phyloP scores from a whole-genome alignment of 129 eudicot genomes.

The Heracleum sosnowskyi region DNA sequence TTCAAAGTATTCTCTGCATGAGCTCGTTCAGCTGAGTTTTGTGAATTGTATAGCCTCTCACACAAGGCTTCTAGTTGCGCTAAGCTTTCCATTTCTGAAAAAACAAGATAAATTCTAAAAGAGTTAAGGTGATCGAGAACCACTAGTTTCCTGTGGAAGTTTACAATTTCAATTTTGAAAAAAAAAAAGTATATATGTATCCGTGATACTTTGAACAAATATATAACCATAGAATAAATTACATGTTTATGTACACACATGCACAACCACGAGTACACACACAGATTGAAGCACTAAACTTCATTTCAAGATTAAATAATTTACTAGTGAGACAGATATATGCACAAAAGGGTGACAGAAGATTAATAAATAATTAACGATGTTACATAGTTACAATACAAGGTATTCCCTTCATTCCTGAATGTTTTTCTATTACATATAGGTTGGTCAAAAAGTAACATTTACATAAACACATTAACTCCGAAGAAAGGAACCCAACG shows the following conservation, averaged over 20 bases:
- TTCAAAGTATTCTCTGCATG: conserved; percentile 89
- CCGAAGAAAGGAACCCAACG: conserved; percentile 43
- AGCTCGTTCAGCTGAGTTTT: conserved; percentile 91
- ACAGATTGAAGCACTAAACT: conserved; percentile 6
- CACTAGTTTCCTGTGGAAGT: conserved; percentile 55
- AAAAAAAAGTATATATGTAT: neutral
- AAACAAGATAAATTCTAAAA: conserved; percentile 21
- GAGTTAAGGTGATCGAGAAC: conserved; percentile 53
- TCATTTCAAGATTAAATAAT: neutral
- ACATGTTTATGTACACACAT: neutral
- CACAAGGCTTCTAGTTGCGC: conserved; percentile 92
- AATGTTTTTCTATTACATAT: conserved; percentile 37
- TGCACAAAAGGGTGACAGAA: conserved; percentile 19
- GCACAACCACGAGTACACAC: neutral
- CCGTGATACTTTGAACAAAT: neutral
- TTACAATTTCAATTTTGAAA: conserved; percentile 25
- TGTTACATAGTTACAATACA: conserved; percentile 47
- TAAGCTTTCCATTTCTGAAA: conserved; percentile 84
- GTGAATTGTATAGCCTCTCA: conserved; percentile 94
- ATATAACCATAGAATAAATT: neutral
- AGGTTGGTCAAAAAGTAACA: conserved; percentile 35
- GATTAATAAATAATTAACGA: conserved; percentile 25
- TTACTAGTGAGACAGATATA: neutral
- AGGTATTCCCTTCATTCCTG: conserved; percentile 27
- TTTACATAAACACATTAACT: conserved; percentile 43